A percentile compares a stretch with the other conserved stretches of the same genome.
These are phyloP conservation scores for Talaromyces proteolyticus DNA, from an alignment of 495 filamentous ascomycete species.

Conservation along the genomic window DNA sequence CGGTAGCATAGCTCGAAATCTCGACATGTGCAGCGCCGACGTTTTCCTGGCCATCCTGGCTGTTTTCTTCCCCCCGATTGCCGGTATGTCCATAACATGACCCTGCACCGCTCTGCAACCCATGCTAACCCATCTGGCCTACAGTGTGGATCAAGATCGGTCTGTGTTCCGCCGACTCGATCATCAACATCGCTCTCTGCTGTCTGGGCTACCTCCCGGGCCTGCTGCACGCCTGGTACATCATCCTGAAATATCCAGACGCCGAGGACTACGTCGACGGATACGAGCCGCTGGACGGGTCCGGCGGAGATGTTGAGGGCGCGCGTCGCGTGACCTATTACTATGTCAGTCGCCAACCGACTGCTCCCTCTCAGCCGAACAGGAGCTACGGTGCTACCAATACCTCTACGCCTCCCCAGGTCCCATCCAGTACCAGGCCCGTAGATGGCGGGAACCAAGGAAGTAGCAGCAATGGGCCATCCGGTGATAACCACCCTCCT, in stretches of 20 bases:
- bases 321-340: constrained; percentile 59
- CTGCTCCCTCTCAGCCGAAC: constrained; percentile 27
- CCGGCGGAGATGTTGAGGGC: constrained; percentile 40
- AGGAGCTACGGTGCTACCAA: constrained; percentile 33
- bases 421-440: constrained; percentile 19
- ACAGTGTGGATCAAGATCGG: constrained; percentile 94
- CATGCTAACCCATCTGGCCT: constrained; percentile 9
- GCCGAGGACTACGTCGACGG: constrained; percentile 40
- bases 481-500: constrained; percentile 47
- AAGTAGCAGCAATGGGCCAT: constrained; percentile 26
- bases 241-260: constrained; percentile 88
- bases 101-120: constrained; percentile 9
- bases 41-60: constrained; percentile 84
- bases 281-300: constrained; percentile 54
- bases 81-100: constrained; percentile 78
- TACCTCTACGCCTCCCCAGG: constrained; percentile 14
- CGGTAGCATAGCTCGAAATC: not conserved
- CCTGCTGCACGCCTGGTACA: constrained; percentile 95
- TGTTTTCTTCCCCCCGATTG: constrained; percentile 88
- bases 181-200: constrained; percentile 94
- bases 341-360: constrained; percentile 52
- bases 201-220: constrained; percentile 86
- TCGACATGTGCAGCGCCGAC: constrained; percentile 66
- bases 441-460: too few species aligned
- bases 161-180: constrained; percentile 84